These are phyloP conservation scores for Echium plantagineum DNA, from an alignment of 257 asterid genomes.

Conservation along the genomic window DNA sequence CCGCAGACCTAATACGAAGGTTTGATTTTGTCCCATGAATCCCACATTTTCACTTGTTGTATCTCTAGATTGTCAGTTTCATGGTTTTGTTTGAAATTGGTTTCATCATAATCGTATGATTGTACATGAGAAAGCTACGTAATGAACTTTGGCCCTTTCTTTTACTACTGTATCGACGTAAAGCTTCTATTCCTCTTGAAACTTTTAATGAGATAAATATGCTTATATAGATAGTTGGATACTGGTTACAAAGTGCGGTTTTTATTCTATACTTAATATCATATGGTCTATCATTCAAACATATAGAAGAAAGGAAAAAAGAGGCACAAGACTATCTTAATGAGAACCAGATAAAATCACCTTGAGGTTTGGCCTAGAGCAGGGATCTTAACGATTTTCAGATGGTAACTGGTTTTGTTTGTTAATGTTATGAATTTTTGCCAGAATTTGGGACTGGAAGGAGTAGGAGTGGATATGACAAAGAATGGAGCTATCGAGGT, in stretches of 20 bases:
- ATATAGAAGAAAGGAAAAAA: neutral
- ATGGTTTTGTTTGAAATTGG: neutral
- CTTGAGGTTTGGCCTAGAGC: conserved; percentile 8
- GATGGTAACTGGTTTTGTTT: conserved; percentile 10
- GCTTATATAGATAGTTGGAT: neutral
- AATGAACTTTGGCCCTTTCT: neutral
- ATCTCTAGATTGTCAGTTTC: neutral
- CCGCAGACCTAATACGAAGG: conserved; percentile 76
- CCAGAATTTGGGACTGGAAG: conserved; percentile 89
- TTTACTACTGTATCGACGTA: neutral
- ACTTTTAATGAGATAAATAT: neutral
- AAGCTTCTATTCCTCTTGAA: neutral
- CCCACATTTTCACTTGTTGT: neutral
- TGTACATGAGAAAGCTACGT: neutral
- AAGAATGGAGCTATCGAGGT: conserved; percentile 90
- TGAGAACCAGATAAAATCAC: neutral
- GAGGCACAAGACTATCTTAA: neutral
- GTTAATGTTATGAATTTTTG: neutral
- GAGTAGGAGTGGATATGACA: conserved; percentile 69
- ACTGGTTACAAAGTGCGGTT: neutral
- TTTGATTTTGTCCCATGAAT: conserved; percentile 12
- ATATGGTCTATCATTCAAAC: neutral
- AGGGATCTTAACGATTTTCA: conserved; percentile 5
- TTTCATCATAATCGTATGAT: neutral
- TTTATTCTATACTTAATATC: neutral